Conservation (phyloP, 805 yeast species). For the Hagleromyces aurorensis region DNA sequence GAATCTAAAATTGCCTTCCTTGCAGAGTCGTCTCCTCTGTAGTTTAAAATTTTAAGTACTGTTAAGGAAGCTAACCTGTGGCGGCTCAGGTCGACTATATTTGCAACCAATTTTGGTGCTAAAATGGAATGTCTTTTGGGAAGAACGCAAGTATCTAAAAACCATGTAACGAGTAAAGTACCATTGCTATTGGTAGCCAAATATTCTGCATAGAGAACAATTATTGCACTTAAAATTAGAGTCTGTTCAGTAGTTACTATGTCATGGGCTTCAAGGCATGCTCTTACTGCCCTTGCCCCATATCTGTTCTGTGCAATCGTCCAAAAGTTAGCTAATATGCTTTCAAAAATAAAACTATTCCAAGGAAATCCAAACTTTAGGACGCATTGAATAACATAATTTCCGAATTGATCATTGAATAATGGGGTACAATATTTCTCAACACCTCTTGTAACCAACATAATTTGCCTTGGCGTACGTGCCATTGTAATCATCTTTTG, state of each 20-base stretch:
- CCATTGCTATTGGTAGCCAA: constrained; percentile 83
- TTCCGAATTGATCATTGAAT: constrained; percentile 93
- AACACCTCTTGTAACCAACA: constrained; percentile 59
- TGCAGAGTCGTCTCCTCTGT: constrained; percentile 55
- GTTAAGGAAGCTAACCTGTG: constrained; percentile 84
- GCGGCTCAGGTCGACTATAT: constrained; percentile 56
- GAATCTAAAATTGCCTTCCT: constrained; percentile 53
- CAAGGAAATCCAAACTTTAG: constrained; percentile 82
- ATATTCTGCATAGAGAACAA: constrained; percentile 69
- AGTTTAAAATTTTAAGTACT: constrained; percentile 66
- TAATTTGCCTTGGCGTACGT: constrained; percentile 51
- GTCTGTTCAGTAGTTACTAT: constrained; percentile 57
- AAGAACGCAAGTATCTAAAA: constrained; percentile 71
- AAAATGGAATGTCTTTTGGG: constrained; percentile 60
- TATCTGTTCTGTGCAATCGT: constrained; percentile 81
- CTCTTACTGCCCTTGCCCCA: constrained; percentile 92
- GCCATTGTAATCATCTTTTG: constrained; percentile 86
- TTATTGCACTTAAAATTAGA: constrained; percentile 64
- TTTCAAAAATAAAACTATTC: constrained; percentile 83
- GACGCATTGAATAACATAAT: constrained; percentile 92
- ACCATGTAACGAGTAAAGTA: constrained; percentile 86
- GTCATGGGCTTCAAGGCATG: constrained; percentile 77
- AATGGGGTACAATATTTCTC: constrained; percentile 77
- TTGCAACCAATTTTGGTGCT: constrained; percentile 53
- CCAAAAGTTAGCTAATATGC: constrained; percentile 68